These are phyloP conservation scores for Colletotrichum sp. DNA, from an alignment of 2,329 filamentous ascomycete species.

Conservation along the genomic window DNA sequence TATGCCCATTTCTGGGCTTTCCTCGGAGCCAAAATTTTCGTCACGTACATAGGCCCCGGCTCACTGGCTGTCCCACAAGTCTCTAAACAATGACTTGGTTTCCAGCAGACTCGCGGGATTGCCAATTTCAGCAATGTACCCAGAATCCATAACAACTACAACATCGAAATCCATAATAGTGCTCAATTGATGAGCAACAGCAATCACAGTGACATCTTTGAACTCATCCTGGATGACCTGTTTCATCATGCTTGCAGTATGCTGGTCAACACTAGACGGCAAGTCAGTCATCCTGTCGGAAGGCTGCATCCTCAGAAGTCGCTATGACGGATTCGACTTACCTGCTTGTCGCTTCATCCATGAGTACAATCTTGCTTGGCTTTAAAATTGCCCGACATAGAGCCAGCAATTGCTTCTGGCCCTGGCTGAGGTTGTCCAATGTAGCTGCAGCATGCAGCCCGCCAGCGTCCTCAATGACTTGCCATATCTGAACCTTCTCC, in stretches of 20 bases:
- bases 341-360: background rate
- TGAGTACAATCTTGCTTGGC: background rate
- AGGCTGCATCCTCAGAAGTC: background rate
- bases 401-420: background rate
- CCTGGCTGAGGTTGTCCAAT: background rate
- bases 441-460: background rate
- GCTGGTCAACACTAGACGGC: background rate
- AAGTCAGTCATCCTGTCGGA: background rate
- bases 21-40: too few species aligned
- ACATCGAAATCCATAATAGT: background rate
- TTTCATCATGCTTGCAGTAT: background rate
- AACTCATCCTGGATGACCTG: background rate
- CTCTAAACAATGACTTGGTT: background rate
- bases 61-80: background rate
- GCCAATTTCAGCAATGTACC: background rate
- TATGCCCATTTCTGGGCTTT: too few species aligned
- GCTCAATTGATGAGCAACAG: background rate
- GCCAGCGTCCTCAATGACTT: background rate
- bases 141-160: background rate
- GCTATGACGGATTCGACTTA: background rate
- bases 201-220: background rate
- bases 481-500: background rate
- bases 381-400: background rate
- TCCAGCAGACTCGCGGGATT: background rate
- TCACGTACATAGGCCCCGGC: too few species aligned